A percentile compares a stretch with the other conserved stretches of the same genome.
Conservation (phyloP, 2,329 filamentous ascomycete genomes). For the Hyphodiscus sp. region DNA sequence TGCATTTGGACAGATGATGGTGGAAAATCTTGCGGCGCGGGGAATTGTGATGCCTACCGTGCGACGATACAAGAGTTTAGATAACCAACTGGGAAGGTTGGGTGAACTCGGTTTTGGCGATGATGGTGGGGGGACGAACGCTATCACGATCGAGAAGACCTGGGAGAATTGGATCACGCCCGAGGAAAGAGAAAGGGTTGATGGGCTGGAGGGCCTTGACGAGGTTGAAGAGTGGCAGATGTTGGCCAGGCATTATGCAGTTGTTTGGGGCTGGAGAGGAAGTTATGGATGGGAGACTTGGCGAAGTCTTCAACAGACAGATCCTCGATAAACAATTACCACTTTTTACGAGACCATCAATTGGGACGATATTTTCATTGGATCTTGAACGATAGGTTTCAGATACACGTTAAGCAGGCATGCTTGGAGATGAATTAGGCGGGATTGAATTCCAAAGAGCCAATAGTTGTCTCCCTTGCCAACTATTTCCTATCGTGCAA, state of each 20-base stretch:
- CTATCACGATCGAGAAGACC: conserved; percentile 58
- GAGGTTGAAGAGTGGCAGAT: conserved; percentile 93
- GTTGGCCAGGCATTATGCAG: conserved; percentile 79
- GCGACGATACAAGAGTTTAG: conserved; percentile 60
- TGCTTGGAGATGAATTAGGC: not conserved
- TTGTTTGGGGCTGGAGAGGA: conserved; percentile 74
- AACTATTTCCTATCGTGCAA: not conserved
- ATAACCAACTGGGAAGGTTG: conserved; percentile 63
- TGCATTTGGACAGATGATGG: conserved; percentile 87
- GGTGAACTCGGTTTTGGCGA: conserved; percentile 54
- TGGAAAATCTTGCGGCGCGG: conserved; percentile 75
- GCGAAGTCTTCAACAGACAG: not conserved
- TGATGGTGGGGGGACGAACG: conserved; percentile 40
- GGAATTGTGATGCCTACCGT: conserved; percentile 82
- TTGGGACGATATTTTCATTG: not conserved
- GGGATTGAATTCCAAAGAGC: not conserved
- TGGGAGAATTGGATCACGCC: conserved; percentile 69
- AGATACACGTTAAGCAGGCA: not conserved
- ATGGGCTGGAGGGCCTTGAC: conserved; percentile 78
- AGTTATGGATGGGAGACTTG: not conserved
- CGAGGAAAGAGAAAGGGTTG: conserved; percentile 72
- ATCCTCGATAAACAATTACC: not conserved
- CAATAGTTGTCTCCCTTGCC: not conserved
- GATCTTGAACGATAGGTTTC: too few relatives aligned
- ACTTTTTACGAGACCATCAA: not conserved